phyloP scores from a whole-genome alignment of 371 early-diverging fungal genomes.

The Catenaria anguillulae region DNA sequence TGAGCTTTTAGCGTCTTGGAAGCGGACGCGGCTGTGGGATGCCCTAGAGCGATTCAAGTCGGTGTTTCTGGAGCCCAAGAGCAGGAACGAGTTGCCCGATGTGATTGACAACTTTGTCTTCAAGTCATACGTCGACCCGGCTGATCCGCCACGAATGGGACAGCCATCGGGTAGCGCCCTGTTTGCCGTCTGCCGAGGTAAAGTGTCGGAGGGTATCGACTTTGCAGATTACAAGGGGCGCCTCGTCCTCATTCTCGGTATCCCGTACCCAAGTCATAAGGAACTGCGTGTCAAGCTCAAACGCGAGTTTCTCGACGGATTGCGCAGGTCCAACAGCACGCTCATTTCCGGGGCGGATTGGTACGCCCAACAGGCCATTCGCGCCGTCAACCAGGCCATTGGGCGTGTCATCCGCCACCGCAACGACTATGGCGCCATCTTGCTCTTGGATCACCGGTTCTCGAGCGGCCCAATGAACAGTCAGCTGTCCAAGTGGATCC shows the following conservation, averaged over 20 bases:
- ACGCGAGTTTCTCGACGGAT: slow-evolving; percentile 32
- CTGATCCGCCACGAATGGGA: slow-evolving; percentile 16
- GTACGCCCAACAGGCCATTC: slow-evolving; percentile 74
- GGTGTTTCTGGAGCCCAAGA: slow-evolving; percentile 23
- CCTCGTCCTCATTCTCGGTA: slow-evolving; percentile 75
- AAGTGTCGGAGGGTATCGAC: slow-evolving; percentile 88
- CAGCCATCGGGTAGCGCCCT: slow-evolving; percentile 11
- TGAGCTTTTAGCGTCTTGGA: slow-evolving; percentile 21
- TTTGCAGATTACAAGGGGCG: slow-evolving; percentile 77
- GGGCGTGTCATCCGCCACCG: slow-evolving; percentile 88
- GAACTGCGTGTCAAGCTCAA: slow-evolving; percentile 14
- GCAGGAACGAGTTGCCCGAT: slow-evolving; percentile 19
- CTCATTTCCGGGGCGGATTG: slow-evolving; percentile 41
- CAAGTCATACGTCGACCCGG: background rate
- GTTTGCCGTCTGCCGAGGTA: slow-evolving; percentile 63
- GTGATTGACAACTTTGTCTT: slow-evolving; percentile 5
- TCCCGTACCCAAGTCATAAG: slow-evolving; percentile 55
- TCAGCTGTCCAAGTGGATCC: slow-evolving; percentile 51
- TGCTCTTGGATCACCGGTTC: slow-evolving; percentile 56
- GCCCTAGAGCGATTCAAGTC: slow-evolving; percentile 19
- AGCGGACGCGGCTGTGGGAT: slow-evolving; percentile 14
- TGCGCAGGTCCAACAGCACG: slow-evolving; percentile 21
- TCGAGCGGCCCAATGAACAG: slow-evolving; percentile 28
- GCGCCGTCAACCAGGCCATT: slow-evolving; percentile 89
- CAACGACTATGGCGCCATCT: slow-evolving; percentile 54